These are phyloP conservation scores for Entoloma clypeatum DNA, from an alignment of 1,284 basidiomycete species.

Conservation along the genomic window DNA sequence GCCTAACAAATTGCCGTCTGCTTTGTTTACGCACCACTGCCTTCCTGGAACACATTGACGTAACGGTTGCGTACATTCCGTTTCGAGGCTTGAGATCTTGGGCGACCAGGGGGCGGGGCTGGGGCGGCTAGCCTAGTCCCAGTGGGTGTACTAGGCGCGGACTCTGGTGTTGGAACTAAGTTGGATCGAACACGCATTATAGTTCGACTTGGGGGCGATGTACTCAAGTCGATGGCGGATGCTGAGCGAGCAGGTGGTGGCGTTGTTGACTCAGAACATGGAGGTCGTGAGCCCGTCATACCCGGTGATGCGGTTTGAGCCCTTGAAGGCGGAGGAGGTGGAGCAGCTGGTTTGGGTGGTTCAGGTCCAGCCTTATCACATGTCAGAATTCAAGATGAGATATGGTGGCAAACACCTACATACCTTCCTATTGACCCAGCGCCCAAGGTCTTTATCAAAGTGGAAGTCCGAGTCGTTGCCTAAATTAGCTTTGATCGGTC, in stretches of 20 bases:
- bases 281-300: conserved; percentile 32
- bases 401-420: conserved; percentile 21
- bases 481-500: conserved; percentile 85
- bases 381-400: not conserved
- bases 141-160: conserved; percentile 41
- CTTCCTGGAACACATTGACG: conserved; percentile 79
- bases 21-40: conserved; percentile 28
- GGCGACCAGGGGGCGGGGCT: conserved; percentile 49
- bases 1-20: conserved; percentile 6
- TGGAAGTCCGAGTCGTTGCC: conserved; percentile 92
- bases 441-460: conserved; percentile 91
- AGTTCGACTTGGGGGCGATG: conserved; percentile 47
- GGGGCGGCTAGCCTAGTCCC: conserved; percentile 32
- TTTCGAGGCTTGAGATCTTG: conserved; percentile 63
- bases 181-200: conserved; percentile 61
- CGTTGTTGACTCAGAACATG: conserved; percentile 22
- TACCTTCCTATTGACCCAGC: conserved; percentile 96
- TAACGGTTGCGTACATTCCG: conserved; percentile 77
- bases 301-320: conserved; percentile 81
- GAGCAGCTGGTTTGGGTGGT: conserved; percentile 42
- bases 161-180: conserved; percentile 52
- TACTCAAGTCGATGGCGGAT: conserved; percentile 56
- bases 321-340: conserved; percentile 68
- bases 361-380: conserved; percentile 43
- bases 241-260: conserved; percentile 55